A percentile compares a stretch with the other conserved stretches of the same genome.
Evolutionary conservation across 495 filamentous ascomycete genomes (phyloP).

Genomic region (Aspergillus nanangensis): DNA sequence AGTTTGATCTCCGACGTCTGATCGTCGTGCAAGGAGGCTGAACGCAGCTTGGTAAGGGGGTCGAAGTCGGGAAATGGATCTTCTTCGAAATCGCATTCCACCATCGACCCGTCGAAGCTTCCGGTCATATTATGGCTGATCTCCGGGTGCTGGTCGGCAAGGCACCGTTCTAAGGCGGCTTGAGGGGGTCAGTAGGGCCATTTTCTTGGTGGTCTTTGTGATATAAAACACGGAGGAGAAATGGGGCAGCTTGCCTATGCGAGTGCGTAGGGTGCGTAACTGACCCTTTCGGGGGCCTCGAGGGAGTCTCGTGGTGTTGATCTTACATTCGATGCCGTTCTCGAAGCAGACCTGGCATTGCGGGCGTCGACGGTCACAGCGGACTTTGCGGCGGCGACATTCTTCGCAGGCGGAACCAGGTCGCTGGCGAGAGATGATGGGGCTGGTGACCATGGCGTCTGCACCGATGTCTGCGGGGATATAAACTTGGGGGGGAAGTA

Average conservation of each 20-base stretch:
- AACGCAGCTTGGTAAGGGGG: neutral
- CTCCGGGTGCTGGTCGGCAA: constrained; percentile 17
- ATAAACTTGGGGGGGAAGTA: too few relatives aligned
- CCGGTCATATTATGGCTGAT: constrained; percentile 14
- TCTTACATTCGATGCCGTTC: constrained; percentile 42
- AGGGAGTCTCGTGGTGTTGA: constrained; percentile 38
- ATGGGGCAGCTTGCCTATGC: constrained; percentile 31
- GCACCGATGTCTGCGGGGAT: too few relatives aligned
- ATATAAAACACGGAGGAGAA: neutral
- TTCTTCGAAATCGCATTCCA: constrained; percentile 17
- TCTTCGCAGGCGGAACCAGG: constrained; percentile 34
- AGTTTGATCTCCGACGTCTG: constrained; percentile 4
- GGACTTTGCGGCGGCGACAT: constrained; percentile 38
- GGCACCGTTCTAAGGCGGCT: constrained; percentile 22
- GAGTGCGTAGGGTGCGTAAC: constrained; percentile 42
- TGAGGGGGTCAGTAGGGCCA: neutral
- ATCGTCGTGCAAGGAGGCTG: constrained; percentile 2
- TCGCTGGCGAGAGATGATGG: constrained; percentile 15
- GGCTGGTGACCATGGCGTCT: constrained; percentile 7
- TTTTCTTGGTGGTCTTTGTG: neutral
- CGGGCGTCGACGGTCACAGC: constrained; percentile 48
- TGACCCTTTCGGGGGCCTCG: constrained; percentile 53
- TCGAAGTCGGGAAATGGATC: constrained; percentile 9
- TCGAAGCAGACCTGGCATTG: constrained; percentile 47
- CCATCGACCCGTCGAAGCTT: constrained; percentile 7